Evolutionary conservation across 2,329 filamentous ascomycete species (phyloP), one percentile per base, ranked within the genome.

Genomic region (Xylariaceae sp.): DNA sequence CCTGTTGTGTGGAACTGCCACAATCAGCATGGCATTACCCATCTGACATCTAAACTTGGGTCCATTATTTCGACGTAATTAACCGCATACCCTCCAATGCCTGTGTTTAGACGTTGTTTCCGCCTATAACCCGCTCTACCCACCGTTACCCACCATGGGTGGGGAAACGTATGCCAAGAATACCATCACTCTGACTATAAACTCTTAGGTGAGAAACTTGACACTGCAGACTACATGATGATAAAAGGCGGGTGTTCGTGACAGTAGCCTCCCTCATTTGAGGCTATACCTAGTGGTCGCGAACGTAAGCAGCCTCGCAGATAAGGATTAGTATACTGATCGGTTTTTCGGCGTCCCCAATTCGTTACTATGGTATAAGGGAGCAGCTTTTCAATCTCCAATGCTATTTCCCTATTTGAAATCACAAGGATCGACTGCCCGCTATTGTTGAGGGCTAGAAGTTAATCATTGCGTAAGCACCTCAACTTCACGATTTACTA

Each of bases 261-360:
- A 31, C 37, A n/a, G 34, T 23, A 24, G 34, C 24, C 28, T 8
- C 53, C 28, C 45, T 36, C 19, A 4, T 23, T 26, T 36, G 44
- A 48, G 33, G 37, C 56, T 53, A 57, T 49, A 58, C 19, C 45
- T 41, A 43, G 40, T 34, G 44, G 34, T 23, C 28, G 50, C 45
- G 49, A 54, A 51, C 37, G 53, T 62, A 62, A 62, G 60, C 60
- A 53, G 41, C 50, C 39, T 50, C 45, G 14, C 26, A 54, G 46
- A 43, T 54, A 9, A 36, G 36, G 53, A 52, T 47, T 53, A 57
- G 56, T 54, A 62, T 62, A 62, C 36, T 24, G 21, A 49, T 29
- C 40, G 24, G 29, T 43, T 53, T 43, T 59, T 54, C 60, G 60
- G 60, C 60, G 60, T 60, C 49, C 54, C 60, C 60, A 62, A 60